phyloP scores from a whole-genome alignment of 768 basidiomycete species.

The Chiua virens region DNA sequence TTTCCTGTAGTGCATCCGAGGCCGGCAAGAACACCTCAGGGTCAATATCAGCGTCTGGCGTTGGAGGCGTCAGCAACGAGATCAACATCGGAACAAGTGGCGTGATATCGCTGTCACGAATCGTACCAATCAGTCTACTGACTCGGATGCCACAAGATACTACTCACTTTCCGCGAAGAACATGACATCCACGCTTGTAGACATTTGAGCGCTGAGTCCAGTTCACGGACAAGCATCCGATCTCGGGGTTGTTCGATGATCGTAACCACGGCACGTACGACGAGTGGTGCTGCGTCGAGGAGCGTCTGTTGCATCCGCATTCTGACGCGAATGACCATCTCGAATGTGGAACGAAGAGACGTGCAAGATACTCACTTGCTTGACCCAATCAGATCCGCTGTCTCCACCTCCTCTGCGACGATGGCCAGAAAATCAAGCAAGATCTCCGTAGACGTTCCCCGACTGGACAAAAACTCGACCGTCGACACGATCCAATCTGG shows the following conservation, averaged over 20 bases:
- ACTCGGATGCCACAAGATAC: background rate
- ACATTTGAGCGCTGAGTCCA: constrained; percentile 73
- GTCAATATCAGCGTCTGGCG: constrained; percentile 36
- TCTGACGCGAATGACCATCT: constrained; percentile 37
- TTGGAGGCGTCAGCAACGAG: constrained; percentile 37
- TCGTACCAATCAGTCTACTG: constrained; percentile 2
- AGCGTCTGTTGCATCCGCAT: constrained; percentile 64
- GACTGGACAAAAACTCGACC: constrained; percentile 58
- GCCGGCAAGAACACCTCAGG: constrained; percentile 60
- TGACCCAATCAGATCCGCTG: constrained; percentile 70
- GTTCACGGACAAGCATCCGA: constrained; percentile 40
- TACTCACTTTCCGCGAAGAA: constrained; percentile 65
- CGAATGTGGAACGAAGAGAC: background rate
- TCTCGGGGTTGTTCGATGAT: constrained; percentile 48
- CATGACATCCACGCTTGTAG: constrained; percentile 81
- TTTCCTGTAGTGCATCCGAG: constrained; percentile 73
- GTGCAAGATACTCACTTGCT: constrained; percentile 57
- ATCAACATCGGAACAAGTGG: constrained; percentile 68
- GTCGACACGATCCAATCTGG: constrained; percentile 74
- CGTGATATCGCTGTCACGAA: constrained; percentile 57
- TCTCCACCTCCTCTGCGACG: constrained; percentile 77
- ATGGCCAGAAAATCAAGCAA: constrained; percentile 79
- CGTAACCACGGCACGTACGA: constrained; percentile 62
- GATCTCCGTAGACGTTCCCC: constrained; percentile 57
- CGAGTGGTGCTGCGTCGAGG: constrained; percentile 65